Conservation (phyloP, 176 grass and related monocot species). For the Eremochloa ophiuroides region DNA sequence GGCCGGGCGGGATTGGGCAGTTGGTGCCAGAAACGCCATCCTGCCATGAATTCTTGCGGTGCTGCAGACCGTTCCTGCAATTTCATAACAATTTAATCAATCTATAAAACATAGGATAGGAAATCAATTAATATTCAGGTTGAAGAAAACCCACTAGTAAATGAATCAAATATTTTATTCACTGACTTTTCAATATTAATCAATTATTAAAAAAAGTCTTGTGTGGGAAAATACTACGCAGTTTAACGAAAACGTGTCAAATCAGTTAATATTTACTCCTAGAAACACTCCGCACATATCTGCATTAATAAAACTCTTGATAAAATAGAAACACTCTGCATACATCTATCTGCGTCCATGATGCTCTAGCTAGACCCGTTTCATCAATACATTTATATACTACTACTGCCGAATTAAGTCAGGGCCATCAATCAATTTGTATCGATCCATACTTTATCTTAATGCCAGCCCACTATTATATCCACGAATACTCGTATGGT, state of each 20-base stretch:
- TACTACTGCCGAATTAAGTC: not conserved
- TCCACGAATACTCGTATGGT: not conserved
- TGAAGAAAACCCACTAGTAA: not conserved
- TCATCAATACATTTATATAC: not conserved
- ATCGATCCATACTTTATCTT: not conserved
- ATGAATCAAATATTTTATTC: not conserved
- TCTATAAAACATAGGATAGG: no score
- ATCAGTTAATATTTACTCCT: not conserved
- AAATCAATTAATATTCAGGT: not conserved
- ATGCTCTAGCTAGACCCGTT: not conserved
- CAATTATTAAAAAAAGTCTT: not conserved
- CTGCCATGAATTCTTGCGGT: constrained; percentile 79
- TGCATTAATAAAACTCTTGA: not conserved
- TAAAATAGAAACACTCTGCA: not conserved
- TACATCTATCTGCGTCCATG: not conserved
- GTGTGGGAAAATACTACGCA: not conserved
- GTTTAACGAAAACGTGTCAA: not conserved
- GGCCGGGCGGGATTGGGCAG: constrained; percentile 61
- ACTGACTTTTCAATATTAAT: not conserved
- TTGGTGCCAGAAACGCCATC: constrained; percentile 82
- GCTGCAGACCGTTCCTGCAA: constrained; percentile 72
- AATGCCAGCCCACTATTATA: not conserved
- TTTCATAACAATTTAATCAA: not conserved
- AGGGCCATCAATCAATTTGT: no score
- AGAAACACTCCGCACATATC: not conserved